Conservation (phyloP, 371 early-diverging fungal genomes). For the Saksenaea oblongispora region DNA sequence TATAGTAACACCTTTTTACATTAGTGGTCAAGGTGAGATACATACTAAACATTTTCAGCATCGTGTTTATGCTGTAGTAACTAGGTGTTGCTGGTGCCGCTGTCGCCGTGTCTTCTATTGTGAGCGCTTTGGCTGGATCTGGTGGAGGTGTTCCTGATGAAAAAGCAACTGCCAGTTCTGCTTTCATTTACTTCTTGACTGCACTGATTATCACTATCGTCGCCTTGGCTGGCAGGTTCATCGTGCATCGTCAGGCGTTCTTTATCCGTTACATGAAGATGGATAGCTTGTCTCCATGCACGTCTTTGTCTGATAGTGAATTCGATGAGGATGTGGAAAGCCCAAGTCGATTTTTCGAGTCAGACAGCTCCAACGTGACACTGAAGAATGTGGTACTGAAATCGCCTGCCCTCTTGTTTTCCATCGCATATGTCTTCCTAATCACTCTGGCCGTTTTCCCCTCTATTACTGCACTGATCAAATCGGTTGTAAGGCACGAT, state of each 20-base stretch:
- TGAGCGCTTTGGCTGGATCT: slow-evolving; percentile 47
- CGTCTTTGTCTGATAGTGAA: neutral
- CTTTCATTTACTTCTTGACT: slow-evolving; percentile 61
- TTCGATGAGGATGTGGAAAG: slow-evolving; percentile 14
- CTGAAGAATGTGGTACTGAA: slow-evolving; percentile 23
- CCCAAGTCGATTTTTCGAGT: neutral
- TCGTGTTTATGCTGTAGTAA: neutral
- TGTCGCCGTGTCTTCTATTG: slow-evolving; percentile 58
- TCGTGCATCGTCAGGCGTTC: slow-evolving; percentile 47
- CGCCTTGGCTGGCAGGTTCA: slow-evolving; percentile 47
- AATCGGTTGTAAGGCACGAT: slow-evolving; percentile 45
- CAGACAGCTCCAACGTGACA: neutral
- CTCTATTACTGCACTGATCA: slow-evolving; percentile 72
- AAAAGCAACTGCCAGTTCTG: slow-evolving; percentile 43
- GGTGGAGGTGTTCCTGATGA: slow-evolving; percentile 28
- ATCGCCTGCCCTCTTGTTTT: slow-evolving; percentile 46
- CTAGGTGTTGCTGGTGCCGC: slow-evolving; percentile 63
- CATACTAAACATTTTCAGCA: neutral
- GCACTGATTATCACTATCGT: slow-evolving; percentile 51
- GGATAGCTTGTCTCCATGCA: slow-evolving; percentile 18
- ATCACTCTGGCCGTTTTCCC: slow-evolving; percentile 79
- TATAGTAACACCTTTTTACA: neutral
- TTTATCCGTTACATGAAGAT: slow-evolving; percentile 47
- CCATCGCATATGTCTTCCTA: slow-evolving; percentile 61
- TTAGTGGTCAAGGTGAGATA: slow-evolving; percentile 54